phyloP scores from a whole-genome alignment of 805 yeast species.

The Monosporozyma servazzii region DNA sequence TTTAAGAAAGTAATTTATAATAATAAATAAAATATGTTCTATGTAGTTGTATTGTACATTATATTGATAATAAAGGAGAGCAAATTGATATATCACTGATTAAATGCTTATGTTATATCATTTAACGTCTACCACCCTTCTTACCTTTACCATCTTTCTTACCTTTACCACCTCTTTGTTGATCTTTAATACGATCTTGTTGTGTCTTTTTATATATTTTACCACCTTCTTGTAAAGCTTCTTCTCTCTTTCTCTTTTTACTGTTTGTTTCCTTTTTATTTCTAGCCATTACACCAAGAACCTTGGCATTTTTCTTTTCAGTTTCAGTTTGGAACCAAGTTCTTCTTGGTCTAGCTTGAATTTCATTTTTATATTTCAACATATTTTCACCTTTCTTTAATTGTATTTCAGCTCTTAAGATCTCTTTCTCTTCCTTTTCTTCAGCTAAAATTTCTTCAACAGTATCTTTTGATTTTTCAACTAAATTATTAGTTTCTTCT shows the following conservation, averaged over 20 bases:
- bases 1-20: not conserved
- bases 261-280: constrained; percentile 48
- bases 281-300: constrained; percentile 33
- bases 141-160: constrained; percentile 18
- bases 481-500: constrained; percentile 52
- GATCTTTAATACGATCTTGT: constrained; percentile 51
- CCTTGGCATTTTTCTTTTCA: constrained; percentile 35
- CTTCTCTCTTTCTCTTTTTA: constrained; percentile 63
- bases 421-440: constrained; percentile 82
- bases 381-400: constrained; percentile 76
- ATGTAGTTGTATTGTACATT: not conserved
- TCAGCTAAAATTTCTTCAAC: constrained; percentile 75
- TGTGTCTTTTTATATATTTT: constrained; percentile 76
- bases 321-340: constrained; percentile 81
- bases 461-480: constrained; percentile 49
- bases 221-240: constrained; percentile 45
- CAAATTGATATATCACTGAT: not conserved
- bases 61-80: not conserved
- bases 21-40: not conserved
- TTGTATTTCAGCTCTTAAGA: constrained; percentile 85
- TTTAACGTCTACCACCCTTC: constrained; percentile 7
- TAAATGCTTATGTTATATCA: not conserved
- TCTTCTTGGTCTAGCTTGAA: constrained; percentile 82
- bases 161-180: constrained; percentile 33
- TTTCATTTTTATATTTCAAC: constrained; percentile 71